Evolutionary conservation across 2,329 filamentous ascomycete species (phyloP), one percentile per base, ranked within the genome.

Genomic region (Emericellopsis atlantica): DNA sequence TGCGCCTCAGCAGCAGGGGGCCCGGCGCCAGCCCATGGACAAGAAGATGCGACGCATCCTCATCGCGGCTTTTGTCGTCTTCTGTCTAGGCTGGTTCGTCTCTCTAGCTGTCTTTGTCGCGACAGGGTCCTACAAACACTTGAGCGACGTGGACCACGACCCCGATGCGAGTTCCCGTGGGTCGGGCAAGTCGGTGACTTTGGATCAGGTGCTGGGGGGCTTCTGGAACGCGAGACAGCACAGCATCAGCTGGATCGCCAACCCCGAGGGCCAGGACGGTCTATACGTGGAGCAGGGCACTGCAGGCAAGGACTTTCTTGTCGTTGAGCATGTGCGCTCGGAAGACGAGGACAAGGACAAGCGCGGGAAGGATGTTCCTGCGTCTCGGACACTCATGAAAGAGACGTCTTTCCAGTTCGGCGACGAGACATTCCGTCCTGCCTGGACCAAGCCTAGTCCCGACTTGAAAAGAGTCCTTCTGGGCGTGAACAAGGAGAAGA

Each of bases 391-490:
- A 0, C 65, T 98, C 51, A 94, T 98, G 79, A 76, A 86, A 59
- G 58, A 73, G 11, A 55, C 65, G 1, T 60, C 55, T 34, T 87
- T 98, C 51, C 56, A 65, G 15, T 79, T 79, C 42, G 69, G 69
- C 8, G 74, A 68, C 10, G 58, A 67, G 39, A 59, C 59, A 14
- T 65, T 86, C 48, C 57, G 53, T n/a, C 79, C 84, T 0, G 60
- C 60, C 12, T 69, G 74, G 49, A 74, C 79, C 4, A 81, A 76
- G 68, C 87, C 92, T 3, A 95, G 87, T 54, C 76, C 79, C 23
- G 77, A 96, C 57, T 70, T 95, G 58, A 86, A 80, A 52, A 90
- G 85, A 57, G 87, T 98, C 4, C 71, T 98, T 40, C 65, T 95
- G n/a, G 72, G 79, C 39, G 86, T 87, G 8, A 68, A 87, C 40